phyloP scores from a whole-genome alignment of 805 yeast species.

The Myxozyma geophila region DNA sequence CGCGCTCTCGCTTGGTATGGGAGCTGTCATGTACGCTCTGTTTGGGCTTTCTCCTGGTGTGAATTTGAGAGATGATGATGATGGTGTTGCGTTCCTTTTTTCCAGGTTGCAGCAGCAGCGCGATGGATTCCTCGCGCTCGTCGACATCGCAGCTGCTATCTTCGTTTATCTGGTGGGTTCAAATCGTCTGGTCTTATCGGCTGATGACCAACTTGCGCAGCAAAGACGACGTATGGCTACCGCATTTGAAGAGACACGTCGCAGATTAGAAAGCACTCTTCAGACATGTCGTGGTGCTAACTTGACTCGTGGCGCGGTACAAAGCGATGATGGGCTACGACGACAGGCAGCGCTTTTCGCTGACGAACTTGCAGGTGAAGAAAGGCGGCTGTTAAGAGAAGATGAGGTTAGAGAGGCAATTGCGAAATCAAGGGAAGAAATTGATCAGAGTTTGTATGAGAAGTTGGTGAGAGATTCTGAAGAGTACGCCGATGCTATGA shows the following conservation, averaged over 20 bases:
- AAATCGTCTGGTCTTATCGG: background rate
- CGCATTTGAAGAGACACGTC: background rate
- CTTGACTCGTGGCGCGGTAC: slow-evolving; percentile 11
- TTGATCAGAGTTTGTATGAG: background rate
- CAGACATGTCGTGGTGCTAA: slow-evolving; percentile 14
- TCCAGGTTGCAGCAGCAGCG: slow-evolving; percentile 8
- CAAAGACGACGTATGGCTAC: background rate
- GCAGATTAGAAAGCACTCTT: slow-evolving; percentile 1
- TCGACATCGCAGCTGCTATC: slow-evolving; percentile 7
- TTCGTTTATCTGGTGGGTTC: background rate
- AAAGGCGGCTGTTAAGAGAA: background rate
- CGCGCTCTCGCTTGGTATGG: background rate
- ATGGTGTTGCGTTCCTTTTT: background rate
- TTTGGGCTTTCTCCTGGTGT: background rate
- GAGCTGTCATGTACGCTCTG: background rate
- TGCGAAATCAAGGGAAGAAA: background rate
- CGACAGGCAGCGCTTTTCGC: background rate
- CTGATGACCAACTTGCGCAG: background rate
- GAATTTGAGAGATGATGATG: background rate
- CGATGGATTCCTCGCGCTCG: slow-evolving; percentile 9
- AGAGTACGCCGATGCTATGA: slow-evolving; percentile 7
- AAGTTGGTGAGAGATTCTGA: background rate
- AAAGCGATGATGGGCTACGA: slow-evolving; percentile 8
- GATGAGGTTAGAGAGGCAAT: slow-evolving; percentile 2
- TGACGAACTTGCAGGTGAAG: slow-evolving; percentile 11